phyloP scores from a whole-genome alignment of 2,329 filamentous ascomycete species.

The Ilyonectria mors-panacis region DNA sequence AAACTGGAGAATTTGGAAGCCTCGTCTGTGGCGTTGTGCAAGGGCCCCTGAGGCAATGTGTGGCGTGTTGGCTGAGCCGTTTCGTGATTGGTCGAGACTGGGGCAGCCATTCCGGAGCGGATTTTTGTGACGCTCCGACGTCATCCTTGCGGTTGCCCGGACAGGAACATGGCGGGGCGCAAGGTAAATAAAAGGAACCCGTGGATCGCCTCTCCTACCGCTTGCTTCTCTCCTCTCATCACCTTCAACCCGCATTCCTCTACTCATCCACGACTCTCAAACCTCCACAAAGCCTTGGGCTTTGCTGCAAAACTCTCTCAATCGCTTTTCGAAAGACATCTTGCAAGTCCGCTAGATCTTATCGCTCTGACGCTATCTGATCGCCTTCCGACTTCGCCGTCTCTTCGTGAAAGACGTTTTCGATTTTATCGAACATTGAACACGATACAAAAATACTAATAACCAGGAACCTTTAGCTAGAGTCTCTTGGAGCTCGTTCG shows the following conservation, averaged over 20 bases:
- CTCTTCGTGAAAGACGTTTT: constrained; percentile 61
- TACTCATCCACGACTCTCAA: constrained; percentile 29
- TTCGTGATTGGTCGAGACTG: constrained; percentile 36
- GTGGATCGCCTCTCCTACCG: constrained; percentile 35
- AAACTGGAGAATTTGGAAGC: constrained; percentile 40
- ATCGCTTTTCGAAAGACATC: constrained; percentile 46
- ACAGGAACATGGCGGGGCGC: constrained; percentile 52
- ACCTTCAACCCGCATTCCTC: constrained; percentile 16
- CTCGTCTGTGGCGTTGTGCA: constrained; percentile 33
- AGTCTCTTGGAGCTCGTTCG: constrained; percentile 72
- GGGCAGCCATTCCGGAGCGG: constrained; percentile 39
- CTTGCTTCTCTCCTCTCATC: constrained; percentile 42
- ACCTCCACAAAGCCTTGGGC: constrained; percentile 36
- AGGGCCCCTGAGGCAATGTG: constrained; percentile 29
- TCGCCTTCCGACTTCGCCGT: constrained; percentile 61
- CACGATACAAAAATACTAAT: constrained; percentile 62
- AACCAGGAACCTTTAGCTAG: constrained; percentile 71
- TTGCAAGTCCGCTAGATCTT: constrained; percentile 64
- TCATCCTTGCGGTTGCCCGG: constrained; percentile 53
- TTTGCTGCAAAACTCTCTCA: constrained; percentile 45
- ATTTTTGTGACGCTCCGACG: constrained; percentile 37
- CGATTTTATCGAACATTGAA: constrained; percentile 64
- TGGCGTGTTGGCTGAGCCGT: background rate
- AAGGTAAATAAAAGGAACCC: constrained; percentile 64
- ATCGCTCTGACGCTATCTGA: constrained; percentile 62